Conservation (phyloP, 225 moss, liverwort and hornwort species). For the Sphagnum tenellum region DNA sequence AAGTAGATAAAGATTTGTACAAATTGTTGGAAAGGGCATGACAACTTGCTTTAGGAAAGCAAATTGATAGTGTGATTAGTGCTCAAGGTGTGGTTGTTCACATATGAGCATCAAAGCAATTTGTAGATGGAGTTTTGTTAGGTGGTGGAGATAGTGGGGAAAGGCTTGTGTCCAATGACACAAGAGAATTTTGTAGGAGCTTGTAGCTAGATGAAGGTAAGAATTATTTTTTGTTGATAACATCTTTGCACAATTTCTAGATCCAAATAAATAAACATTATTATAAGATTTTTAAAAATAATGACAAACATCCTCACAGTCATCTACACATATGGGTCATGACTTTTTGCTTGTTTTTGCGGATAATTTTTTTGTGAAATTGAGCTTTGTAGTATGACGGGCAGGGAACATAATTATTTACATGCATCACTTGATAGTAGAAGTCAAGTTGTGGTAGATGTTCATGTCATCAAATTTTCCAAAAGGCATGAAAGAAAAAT, state of each 20-base stretch:
- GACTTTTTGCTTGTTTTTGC: too few species aligned
- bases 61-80: constrained; percentile 42
- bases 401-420: too few species aligned
- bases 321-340: too few species aligned
- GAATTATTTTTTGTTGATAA: neutral
- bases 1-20: constrained; percentile 69
- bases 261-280: too few species aligned
- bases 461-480: too few species aligned
- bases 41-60: constrained; percentile 74
- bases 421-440: too few species aligned
- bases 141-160: constrained; percentile 50
- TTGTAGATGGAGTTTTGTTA: constrained; percentile 21
- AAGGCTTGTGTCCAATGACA: constrained; percentile 84
- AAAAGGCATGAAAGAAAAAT: too few species aligned
- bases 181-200: constrained; percentile 97
- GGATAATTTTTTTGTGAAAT: too few species aligned
- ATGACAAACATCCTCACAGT: too few species aligned
- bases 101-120: constrained; percentile 51
- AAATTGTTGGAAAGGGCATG: constrained; percentile 80
- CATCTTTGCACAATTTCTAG: neutral
- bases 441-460: too few species aligned
- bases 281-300: too few species aligned
- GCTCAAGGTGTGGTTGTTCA: constrained; percentile 63
- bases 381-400: too few species aligned
- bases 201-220: constrained; percentile 96